phyloP scores from a whole-genome alignment of 805 yeast genomes.

The Candida tammaniensis region DNA sequence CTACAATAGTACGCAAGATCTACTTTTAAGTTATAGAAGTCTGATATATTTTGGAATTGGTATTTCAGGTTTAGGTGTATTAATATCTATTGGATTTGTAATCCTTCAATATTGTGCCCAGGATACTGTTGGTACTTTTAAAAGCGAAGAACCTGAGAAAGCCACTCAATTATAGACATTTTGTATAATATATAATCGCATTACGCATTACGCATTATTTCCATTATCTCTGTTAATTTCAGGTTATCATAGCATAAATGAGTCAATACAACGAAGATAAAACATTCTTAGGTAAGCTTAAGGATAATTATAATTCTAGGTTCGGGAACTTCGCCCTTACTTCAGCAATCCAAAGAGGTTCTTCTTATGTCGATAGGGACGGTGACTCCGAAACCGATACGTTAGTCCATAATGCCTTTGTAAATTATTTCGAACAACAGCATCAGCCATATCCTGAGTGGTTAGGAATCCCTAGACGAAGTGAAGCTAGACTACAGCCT shows the following conservation, averaged over 20 bases:
- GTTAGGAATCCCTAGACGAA: slow-evolving; percentile 29
- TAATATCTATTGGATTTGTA: slow-evolving; percentile 26
- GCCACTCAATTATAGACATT: neutral
- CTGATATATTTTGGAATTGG: slow-evolving; percentile 65
- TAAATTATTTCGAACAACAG: slow-evolving; percentile 31
- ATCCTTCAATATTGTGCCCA: slow-evolving; percentile 2
- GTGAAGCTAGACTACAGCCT: neutral
- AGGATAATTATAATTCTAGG: slow-evolving; percentile 34
- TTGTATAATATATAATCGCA: too few relatives aligned
- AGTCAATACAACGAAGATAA: slow-evolving; percentile 12
- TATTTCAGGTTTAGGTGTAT: slow-evolving; percentile 47
- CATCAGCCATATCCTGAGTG: slow-evolving; percentile 41
- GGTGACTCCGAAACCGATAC: slow-evolving; percentile 38
- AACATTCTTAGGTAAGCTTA: slow-evolving; percentile 32
- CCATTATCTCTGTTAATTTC: neutral
- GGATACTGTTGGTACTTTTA: neutral
- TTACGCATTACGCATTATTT: neutral
- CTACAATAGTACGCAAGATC: slow-evolving; percentile 7
- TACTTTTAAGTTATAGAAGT: slow-evolving; percentile 48
- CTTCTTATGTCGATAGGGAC: slow-evolving; percentile 31
- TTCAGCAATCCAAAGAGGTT: slow-evolving; percentile 15
- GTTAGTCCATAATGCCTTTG: slow-evolving; percentile 42
- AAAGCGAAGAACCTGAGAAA: neutral
- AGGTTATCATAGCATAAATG: too few relatives aligned
- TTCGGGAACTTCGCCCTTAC: slow-evolving; percentile 35